Evolutionary conservation across 257 asterid genomes (phyloP).

Genomic region (Ajuga chamaepitys): DNA sequence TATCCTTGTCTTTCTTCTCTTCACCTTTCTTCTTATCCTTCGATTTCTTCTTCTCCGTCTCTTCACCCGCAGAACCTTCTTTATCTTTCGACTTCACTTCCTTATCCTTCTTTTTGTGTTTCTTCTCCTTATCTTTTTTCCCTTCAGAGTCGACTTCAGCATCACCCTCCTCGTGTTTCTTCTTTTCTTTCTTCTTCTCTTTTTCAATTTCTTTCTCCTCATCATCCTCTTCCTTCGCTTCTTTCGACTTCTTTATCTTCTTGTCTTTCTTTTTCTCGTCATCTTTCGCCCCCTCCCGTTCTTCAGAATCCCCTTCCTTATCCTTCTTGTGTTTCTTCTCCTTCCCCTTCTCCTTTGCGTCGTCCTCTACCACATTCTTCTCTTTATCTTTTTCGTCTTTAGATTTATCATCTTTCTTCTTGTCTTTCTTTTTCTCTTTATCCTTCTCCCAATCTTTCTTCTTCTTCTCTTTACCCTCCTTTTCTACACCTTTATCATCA

Average conservation of each 20-base stretch:
- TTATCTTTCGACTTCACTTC: no score
- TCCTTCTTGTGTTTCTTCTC: conserved; percentile 16
- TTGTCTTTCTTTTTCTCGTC: neutral
- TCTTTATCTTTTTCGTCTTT: conserved; percentile 8
- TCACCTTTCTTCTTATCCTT: neutral
- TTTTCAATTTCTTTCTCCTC: conserved; percentile 5
- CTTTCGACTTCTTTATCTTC: conserved; percentile 10
- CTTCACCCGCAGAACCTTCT: neutral
- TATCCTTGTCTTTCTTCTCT: neutral
- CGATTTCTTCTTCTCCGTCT: neutral
- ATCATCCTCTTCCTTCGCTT: conserved; percentile 15
- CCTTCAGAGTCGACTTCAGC: conserved; percentile 7
- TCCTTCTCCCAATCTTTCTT: conserved; percentile 10
- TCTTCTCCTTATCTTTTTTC: conserved; percentile 22
- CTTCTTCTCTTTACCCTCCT: conserved; percentile 16
- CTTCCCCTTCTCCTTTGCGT: conserved; percentile 20
- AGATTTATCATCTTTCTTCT: conserved; percentile 11
- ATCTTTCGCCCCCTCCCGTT: neutral
- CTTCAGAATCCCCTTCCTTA: neutral
- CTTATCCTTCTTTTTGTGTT: conserved; percentile 1
- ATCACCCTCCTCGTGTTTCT: conserved; percentile 3
- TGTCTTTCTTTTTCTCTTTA: conserved; percentile 15
- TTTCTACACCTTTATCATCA: neutral
- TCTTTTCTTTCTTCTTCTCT: conserved; percentile 10
- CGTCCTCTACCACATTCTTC: conserved; percentile 4